Evolutionary conservation across 2,329 filamentous ascomycete genomes (phyloP).

Genomic region (Microcyclospora pomicola): DNA sequence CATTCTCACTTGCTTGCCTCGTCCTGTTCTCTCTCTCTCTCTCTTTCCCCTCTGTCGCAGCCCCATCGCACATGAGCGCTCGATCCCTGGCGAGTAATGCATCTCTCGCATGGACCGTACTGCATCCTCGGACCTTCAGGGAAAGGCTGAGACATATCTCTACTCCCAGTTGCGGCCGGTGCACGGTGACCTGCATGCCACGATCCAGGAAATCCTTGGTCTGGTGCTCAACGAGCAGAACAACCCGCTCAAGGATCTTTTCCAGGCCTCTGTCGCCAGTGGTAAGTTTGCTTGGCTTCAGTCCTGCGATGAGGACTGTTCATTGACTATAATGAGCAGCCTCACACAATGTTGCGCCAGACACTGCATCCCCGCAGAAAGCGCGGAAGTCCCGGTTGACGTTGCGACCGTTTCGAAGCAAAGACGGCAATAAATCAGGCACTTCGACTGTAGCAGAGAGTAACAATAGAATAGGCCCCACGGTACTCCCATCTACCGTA

Average conservation of each 20-base stretch:
- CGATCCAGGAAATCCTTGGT: not conserved
- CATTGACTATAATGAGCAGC: too few relatives aligned
- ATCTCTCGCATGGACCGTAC: too few relatives aligned
- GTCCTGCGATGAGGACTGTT: too few relatives aligned
- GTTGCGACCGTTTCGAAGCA: constrained; percentile 1
- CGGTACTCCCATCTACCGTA: not conserved
- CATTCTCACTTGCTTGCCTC: too few relatives aligned
- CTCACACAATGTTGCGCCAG: not conserved
- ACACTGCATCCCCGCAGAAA: not conserved
- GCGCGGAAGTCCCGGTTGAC: not conserved
- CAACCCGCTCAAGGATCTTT: constrained; percentile 4
- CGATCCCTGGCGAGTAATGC: too few relatives aligned
- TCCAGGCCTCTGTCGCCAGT: constrained; percentile 1
- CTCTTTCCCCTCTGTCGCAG: too few relatives aligned
- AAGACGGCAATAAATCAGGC: not conserved
- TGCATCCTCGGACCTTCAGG: constrained; percentile 1
- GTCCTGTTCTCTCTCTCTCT: too few relatives aligned
- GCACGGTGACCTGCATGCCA: not conserved
- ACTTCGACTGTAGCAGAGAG: not conserved
- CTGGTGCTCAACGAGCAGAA: constrained; percentile 1
- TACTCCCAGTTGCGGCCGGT: not conserved
- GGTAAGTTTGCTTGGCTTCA: not conserved
- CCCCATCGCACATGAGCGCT: too few relatives aligned
- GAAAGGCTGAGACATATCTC: constrained; percentile 1
- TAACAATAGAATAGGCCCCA: not conserved